Base-by-base conservation (phyloP, 2,329 filamentous ascomycete species). In the Nigrospora sphaerica region DNA sequence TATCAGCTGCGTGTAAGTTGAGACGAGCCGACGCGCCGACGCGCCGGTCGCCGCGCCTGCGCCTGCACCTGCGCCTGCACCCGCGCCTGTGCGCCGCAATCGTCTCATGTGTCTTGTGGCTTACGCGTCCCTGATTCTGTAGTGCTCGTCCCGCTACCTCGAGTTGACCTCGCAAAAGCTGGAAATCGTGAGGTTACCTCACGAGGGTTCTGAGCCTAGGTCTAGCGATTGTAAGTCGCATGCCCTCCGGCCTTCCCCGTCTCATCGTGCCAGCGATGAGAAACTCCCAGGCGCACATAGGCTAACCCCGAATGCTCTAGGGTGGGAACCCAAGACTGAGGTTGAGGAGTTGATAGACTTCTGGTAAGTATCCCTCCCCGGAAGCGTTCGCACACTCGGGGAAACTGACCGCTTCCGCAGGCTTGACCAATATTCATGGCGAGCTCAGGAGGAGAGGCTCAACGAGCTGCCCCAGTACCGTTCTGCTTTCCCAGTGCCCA, bases 391-490 rank as follows among this genome's bases (percentile, higher is more conserved):
- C 6, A 4, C n/a, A 6, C 16, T n/a, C 11, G 32, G 17, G 10
- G 12, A 19, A 17, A 34, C 28, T 38, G 6, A 43, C 41, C 32
- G n/a, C 17, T 23, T 14, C 12, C 6, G 42, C 52, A 85, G 81
- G 82, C 71, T 84, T 32, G 82, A 86, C 49, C 68, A 75, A 39
- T 86, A 85, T 61, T 76, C 76, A 48, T 87, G 83, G 81, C 73
- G 78, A 42, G 65, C 71, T 3, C 72, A 80, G 46, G 83, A 86
- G 62, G 63, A 70, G 9, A 58, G 63, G 36, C 71, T 84, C 53
- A 86, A 87, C 59, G 58, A 66, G 0, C 65, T 85, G n/a, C 77
- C 82, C 1, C 83, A 86, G 61, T 86, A 77, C 59, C 76, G 83
- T 31, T 83, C 79, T 12, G 68, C 67, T 13, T 70, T 85, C 46